Percentiles rank a stretch among this genome's conserved stretches.
These are phyloP conservation scores for Saitozyma podzolica DNA, from an alignment of 768 basidiomycete species.

Conservation along the genomic window DNA sequence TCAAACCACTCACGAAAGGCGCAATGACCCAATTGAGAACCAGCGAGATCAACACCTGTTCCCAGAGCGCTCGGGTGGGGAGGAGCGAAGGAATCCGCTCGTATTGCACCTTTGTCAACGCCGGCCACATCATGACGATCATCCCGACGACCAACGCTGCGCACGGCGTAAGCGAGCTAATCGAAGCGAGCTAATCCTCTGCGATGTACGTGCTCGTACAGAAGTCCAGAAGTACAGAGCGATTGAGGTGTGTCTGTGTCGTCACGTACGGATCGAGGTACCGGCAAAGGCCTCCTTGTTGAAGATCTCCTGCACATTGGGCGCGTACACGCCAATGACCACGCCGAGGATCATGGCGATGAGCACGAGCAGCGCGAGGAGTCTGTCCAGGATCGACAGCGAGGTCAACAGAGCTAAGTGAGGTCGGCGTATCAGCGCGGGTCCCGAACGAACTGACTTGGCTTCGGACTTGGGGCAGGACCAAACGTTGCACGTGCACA, in stretches of 20 bases:
- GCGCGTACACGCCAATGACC: constrained; percentile 69
- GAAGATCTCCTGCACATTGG: constrained; percentile 63
- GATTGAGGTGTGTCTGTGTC: background rate
- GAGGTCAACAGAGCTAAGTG: constrained; percentile 10
- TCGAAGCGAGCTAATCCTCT: too few relatives aligned
- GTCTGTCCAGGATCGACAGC: constrained; percentile 57
- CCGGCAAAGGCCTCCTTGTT: constrained; percentile 65
- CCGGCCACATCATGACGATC: constrained; percentile 86
- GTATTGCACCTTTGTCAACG: constrained; percentile 66
- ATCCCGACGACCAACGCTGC: constrained; percentile 77
- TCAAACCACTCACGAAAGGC: constrained; percentile 57
- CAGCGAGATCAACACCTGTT: constrained; percentile 68
- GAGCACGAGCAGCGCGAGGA: constrained; percentile 68
- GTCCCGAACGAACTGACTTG: too few relatives aligned
- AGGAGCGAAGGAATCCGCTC: constrained; percentile 67
- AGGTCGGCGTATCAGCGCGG: too few relatives aligned
- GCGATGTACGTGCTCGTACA: constrained; percentile 57
- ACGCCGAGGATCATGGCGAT: constrained; percentile 74
- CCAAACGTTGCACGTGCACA: too few relatives aligned
- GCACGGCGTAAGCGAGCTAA: too few relatives aligned
- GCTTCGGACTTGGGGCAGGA: too few relatives aligned
- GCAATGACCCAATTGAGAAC: constrained; percentile 77
- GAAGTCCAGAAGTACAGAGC: constrained; percentile 61
- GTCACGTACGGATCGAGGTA: constrained; percentile 72
- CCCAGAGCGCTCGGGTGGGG: constrained; percentile 61